Percentiles rank a stretch among this genome's conserved stretches.
phyloP scores from a whole-genome alignment of 2,329 filamentous ascomycete species.

The Hypomyces perniciosus region DNA sequence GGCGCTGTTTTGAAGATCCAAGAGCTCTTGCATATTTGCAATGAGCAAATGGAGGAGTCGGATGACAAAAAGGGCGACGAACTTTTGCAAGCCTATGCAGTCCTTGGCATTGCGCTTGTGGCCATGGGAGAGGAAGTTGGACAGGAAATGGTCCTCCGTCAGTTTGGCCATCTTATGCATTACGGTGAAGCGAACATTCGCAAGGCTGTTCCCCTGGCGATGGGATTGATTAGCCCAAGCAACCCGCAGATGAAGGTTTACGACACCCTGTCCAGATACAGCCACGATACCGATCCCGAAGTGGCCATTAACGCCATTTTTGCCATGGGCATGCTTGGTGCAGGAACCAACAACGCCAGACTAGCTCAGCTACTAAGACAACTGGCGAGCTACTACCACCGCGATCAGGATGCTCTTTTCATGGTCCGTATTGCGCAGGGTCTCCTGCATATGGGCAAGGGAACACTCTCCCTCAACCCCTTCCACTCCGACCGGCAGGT shows the following conservation, averaged over 20 bases:
- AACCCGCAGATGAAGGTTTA: slow-evolving; percentile 99
- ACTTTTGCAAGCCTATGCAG: slow-evolving; percentile 90
- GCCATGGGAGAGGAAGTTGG: slow-evolving; percentile 98
- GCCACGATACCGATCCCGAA: slow-evolving; percentile 97
- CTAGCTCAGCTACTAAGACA: slow-evolving; percentile 90
- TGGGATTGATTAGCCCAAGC: slow-evolving; percentile 93
- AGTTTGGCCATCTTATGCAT: slow-evolving; percentile 98
- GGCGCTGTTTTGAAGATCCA: slow-evolving; percentile 96
- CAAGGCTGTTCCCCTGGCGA: slow-evolving; percentile 88
- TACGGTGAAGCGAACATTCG: slow-evolving; percentile 97
- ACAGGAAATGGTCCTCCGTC: slow-evolving; percentile 96
- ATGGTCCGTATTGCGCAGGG: slow-evolving; percentile 99
- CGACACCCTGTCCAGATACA: slow-evolving; percentile 94
- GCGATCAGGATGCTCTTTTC: slow-evolving; percentile 92
- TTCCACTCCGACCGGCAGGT: slow-evolving; percentile 99
- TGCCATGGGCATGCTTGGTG: slow-evolving; percentile 94
- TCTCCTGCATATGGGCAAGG: slow-evolving; percentile 98
- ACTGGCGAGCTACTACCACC: slow-evolving; percentile 95
- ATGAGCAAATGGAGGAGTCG: slow-evolving; percentile 90
- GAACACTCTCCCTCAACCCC: slow-evolving; percentile 90
- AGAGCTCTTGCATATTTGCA: slow-evolving; percentile 95
- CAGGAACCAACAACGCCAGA: slow-evolving; percentile 96
- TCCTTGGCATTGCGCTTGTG: slow-evolving; percentile 87
- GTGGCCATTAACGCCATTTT: slow-evolving; percentile 99
- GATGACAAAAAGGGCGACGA: slow-evolving; percentile 95